These are phyloP conservation scores for Cadophora gregata DNA, from an alignment of 2,329 filamentous ascomycete species.

Conservation along the genomic window DNA sequence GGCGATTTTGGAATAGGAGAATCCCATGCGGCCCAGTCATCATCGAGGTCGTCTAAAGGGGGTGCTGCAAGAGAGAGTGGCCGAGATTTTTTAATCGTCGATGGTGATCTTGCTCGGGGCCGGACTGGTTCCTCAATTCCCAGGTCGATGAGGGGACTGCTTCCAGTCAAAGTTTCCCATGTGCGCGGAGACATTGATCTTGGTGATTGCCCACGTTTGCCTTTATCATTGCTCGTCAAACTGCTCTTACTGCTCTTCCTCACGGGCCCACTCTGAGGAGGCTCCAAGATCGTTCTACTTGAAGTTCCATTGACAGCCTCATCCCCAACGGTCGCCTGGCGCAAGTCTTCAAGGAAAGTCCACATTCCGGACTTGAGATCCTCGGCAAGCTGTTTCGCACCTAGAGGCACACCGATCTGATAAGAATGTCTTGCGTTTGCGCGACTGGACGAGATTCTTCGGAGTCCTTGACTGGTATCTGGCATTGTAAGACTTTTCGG, in stretches of 20 bases:
- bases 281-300: constrained; percentile 45
- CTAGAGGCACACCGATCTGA: constrained; percentile 41
- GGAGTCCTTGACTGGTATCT: constrained; percentile 42
- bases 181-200: constrained; percentile 37
- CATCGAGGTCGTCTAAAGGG: constrained; percentile 51
- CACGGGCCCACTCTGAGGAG: constrained; percentile 34
- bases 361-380: constrained; percentile 89
- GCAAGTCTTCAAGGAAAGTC: constrained; percentile 94
- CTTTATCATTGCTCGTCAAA: constrained; percentile 31
- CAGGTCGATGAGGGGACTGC: constrained; percentile 35
- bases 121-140: constrained; percentile 27
- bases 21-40: constrained; percentile 71
- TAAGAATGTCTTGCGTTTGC: constrained; percentile 41
- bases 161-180: constrained; percentile 42
- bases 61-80: constrained; percentile 38
- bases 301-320: constrained; percentile 71
- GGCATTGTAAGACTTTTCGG: constrained; percentile 41
- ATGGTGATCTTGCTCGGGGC: constrained; percentile 28
- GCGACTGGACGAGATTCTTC: constrained; percentile 36
- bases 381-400: constrained; percentile 52
- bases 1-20: constrained; percentile 59
- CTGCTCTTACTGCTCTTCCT: constrained; percentile 48
- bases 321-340: constrained; percentile 94
- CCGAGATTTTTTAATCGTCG: constrained; percentile 35
- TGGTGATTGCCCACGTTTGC: constrained; percentile 33